A percentile compares a stretch with the other conserved stretches of the same genome.
phyloP scores from a whole-genome alignment of 2,329 filamentous ascomycete species.

The Xylariaceae sp. region DNA sequence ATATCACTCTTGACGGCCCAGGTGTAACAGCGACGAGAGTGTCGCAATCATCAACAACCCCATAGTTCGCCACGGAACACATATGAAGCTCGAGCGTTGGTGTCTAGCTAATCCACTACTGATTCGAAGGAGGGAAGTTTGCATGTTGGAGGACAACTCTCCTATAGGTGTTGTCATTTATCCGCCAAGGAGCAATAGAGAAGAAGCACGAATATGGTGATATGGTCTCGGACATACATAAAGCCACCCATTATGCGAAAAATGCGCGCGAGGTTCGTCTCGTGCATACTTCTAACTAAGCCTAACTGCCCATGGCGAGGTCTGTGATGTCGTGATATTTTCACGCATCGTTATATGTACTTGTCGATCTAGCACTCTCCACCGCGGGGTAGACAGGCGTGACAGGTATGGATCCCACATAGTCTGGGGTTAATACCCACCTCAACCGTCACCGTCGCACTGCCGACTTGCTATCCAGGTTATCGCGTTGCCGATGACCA shows the following conservation, averaged over 20 bases:
- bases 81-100: background rate
- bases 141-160: too few relatives aligned
- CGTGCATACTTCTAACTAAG: too few relatives aligned
- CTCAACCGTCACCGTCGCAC: background rate
- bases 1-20: background rate
- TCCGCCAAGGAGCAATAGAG: too few relatives aligned
- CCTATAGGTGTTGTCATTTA: too few relatives aligned
- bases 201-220: too few relatives aligned
- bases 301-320: too few relatives aligned
- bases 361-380: background rate
- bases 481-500: background rate
- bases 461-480: background rate
- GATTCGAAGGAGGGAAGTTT: too few relatives aligned
- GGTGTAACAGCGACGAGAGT: background rate
- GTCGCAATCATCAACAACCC: background rate
- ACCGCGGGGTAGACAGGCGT: slow-evolving; percentile 15
- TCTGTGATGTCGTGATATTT: too few relatives aligned
- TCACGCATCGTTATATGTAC: background rate
- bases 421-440: slow-evolving; percentile 10
- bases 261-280: too few relatives aligned
- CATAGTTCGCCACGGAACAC: background rate
- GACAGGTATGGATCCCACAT: background rate
- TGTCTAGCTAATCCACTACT: background rate
- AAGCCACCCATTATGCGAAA: too few relatives aligned
- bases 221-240: too few relatives aligned